Evolutionary conservation across 164 flowering plant species (phyloP).

Genomic region (Warburgia ugandensis): DNA sequence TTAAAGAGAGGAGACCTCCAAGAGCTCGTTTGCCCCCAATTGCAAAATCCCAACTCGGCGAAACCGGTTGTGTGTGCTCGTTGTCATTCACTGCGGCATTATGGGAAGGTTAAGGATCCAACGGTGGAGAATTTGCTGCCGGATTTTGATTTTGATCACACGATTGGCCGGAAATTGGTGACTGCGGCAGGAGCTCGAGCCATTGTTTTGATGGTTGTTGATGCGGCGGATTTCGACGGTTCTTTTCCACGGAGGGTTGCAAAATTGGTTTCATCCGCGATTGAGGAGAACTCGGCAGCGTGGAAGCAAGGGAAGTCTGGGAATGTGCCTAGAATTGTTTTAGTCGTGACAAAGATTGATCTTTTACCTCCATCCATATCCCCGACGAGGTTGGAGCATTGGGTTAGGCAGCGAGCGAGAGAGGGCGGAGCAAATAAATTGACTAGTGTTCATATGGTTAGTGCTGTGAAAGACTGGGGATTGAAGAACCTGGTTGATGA

Average conservation of each 20-base stretch:
- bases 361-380: constrained; percentile 52
- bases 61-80: constrained; percentile 74
- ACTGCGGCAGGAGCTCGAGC: constrained; percentile 47
- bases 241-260: constrained; percentile 79
- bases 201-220: constrained; percentile 82
- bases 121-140: constrained; percentile 80
- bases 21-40: constrained; percentile 12
- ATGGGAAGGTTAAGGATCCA: constrained; percentile 74
- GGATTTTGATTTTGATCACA: constrained; percentile 90
- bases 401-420: constrained; percentile 80
- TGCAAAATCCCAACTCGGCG: constrained; percentile 4
- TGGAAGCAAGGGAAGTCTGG: constrained; percentile 91
- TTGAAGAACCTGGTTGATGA: constrained; percentile 72
- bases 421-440: constrained; percentile 70
- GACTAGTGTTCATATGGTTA: constrained; percentile 75
- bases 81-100: constrained; percentile 77
- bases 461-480: constrained; percentile 84
- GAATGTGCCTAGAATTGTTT: constrained; percentile 76
- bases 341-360: constrained; percentile 88
- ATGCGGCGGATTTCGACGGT: constrained; percentile 87
- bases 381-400: constrained; percentile 72
- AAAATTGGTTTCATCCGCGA: constrained; percentile 46
- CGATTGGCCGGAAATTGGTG: constrained; percentile 64
- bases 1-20: constrained; percentile 46
- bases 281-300: constrained; percentile 57